Evolutionary conservation across 164 flowering plant genomes (phyloP), one percentile per base, ranked within the genome.

Genomic region (Chloranthus sessilifolius): DNA sequence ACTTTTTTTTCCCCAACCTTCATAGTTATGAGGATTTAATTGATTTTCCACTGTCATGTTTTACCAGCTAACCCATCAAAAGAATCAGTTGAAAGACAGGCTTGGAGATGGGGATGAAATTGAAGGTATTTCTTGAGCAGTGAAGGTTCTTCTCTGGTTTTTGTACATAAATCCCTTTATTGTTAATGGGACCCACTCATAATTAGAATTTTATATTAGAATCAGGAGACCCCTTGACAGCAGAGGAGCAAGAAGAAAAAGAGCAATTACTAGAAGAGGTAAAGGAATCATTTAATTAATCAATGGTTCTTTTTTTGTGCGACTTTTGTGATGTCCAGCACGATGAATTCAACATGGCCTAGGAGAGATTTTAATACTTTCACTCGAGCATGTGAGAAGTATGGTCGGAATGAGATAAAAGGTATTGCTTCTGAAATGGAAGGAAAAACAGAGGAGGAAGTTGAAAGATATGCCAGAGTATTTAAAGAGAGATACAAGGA

Each of bases 351-450:
- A 9, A 52, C 94, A 3, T 94, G 99, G 99, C 80, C 95, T 44
- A 71, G 95, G 68, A 89, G 83, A 72, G 99, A 94, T 62, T 94
- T 89, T 65, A 94, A 87, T 70, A 74, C 88, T 49, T 94, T 94
- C 67, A 83, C 87, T 28, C 75, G 99, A 63, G 99, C 99, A 30
- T 94, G 99, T 71, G 99, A 94, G 71, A 94, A 90, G 60, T 94
- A 87, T 69, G 99, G 97, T 12, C 76, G 99, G 19, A 80, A 74
- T 72, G 97, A 89, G 58, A 74, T 89, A 23, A 80, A 71, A 50
- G 68, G 80, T 56, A 87, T 94, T 71, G 87, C 95, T 54, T 65
- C 81, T 50, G 99, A 94, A 71, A 83, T 89, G 85, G 97, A 94
- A 62, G 97, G 99, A 24, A 94, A 94, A 74, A 69, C 87, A 33